Evolutionary conservation across 257 asterid species (phyloP), one percentile per base, ranked within the genome.

Genomic region (Misopates orontium): DNA sequence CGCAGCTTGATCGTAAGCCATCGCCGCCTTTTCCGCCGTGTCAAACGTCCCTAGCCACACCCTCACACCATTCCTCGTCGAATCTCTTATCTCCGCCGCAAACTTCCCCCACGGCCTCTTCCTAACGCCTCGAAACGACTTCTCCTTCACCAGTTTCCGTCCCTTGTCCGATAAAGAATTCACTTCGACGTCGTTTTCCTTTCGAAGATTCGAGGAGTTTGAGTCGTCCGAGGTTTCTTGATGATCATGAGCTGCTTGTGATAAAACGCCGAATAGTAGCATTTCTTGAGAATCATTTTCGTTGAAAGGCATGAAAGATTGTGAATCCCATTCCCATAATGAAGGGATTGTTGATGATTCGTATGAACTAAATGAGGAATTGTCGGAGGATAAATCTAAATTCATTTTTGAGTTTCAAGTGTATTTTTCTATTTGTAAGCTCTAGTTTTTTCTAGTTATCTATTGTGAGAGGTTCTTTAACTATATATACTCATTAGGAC

Each of bases 1-100:
- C 19, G 97, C 95, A 0, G 97, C 97, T 67, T 90, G 97, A 50
- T 90, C 97, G 40, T 90, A 90, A 10, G 97, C 97, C 73, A 90
- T 16, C 66, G 97, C 97, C 10, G 97, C 97, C 53, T 79, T 90
- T 57, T 90, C 95, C 19, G 97, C 79, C 23, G 80, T 89, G 53
- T 85, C 88, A 69, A 90, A 90, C 65, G 95, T 90, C 44, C 97
- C 97, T 4, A 87, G 57, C 96, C 97, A 87, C 3, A 87, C 96
- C 71, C 97, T 53, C 0, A 76, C 76, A 0, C 97, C 97, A 61
- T 83, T 87, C 56, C 95, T 77, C 17, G 95, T 87, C 4, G 97
- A 89, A 57, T 89, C 97, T 72, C 97, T 73, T 52, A 89, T 87
- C 80, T 89, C 97, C 13, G 97, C 95, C 4, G 97, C 97, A 47